These are phyloP conservation scores for Penicillium ucsense DNA, from an alignment of 495 filamentous ascomycete genomes.

Conservation along the genomic window DNA sequence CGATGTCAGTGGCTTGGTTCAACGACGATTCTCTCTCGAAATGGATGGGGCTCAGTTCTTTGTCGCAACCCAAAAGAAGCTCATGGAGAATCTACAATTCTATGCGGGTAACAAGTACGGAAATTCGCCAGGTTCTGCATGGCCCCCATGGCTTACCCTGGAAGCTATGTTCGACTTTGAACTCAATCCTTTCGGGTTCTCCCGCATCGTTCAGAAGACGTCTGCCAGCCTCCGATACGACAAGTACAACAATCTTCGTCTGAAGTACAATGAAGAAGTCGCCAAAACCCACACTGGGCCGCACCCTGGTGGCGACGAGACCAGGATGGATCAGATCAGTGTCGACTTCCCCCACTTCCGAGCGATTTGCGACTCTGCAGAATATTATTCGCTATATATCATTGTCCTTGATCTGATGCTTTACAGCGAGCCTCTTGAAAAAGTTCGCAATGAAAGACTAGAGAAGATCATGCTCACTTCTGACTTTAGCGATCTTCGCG, in stretches of 20 bases:
- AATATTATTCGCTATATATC: slow-evolving; percentile 96
- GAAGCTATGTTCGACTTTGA: slow-evolving; percentile 98
- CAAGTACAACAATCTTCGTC: slow-evolving; percentile 92
- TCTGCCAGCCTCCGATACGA: slow-evolving; percentile 90
- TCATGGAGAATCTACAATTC: slow-evolving; percentile 76
- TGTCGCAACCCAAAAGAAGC: slow-evolving; percentile 83
- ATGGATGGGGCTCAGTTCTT: slow-evolving; percentile 98
- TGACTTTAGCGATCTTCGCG: slow-evolving; percentile 94
- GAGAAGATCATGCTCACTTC: slow-evolving; percentile 99
- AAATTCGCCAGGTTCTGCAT: slow-evolving; percentile 69
- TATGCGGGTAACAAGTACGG: slow-evolving; percentile 93
- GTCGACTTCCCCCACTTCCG: slow-evolving; percentile 90
- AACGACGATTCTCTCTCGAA: slow-evolving; percentile 82
- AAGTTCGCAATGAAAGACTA: slow-evolving; percentile 81
- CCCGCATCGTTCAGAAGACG: slow-evolving; percentile 86
- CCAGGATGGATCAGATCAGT: slow-evolving; percentile 86
- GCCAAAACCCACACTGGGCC: slow-evolving; percentile 45
- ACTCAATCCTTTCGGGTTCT: slow-evolving; percentile 87
- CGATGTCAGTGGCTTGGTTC: slow-evolving; percentile 87
- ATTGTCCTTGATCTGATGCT: slow-evolving; percentile 91
- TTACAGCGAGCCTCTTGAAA: slow-evolving; percentile 92
- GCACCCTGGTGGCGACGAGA: slow-evolving; percentile 45
- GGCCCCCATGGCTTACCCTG: slow-evolving; percentile 96
- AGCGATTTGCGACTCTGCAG: slow-evolving; percentile 87
- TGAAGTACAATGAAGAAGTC: slow-evolving; percentile 97